Conservation (phyloP, 805 yeast genomes). For the Candida odintsovae region DNA sequence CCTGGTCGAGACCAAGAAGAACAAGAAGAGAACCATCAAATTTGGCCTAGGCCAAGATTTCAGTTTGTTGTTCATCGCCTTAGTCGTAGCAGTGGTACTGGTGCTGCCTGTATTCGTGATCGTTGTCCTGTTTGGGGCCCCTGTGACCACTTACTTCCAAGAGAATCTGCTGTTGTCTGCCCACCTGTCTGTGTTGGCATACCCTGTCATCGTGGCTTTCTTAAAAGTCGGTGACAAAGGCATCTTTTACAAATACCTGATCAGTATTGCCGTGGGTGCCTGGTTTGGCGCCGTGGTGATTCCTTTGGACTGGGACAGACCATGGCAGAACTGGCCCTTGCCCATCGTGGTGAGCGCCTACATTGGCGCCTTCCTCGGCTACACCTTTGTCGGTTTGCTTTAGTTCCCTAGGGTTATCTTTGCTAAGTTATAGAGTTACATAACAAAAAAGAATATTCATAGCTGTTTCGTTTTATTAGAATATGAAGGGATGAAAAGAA, state of each 20-base stretch:
- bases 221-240: conserved; percentile 36
- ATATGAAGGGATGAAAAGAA: neutral
- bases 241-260: conserved; percentile 27
- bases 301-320: conserved; percentile 96
- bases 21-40: neutral
- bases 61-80: conserved; percentile 7
- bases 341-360: conserved; percentile 79
- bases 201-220: conserved; percentile 62
- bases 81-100: conserved; percentile 12
- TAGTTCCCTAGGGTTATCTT: conserved; percentile 5
- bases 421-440: neutral
- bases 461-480: neutral
- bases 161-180: conserved; percentile 58
- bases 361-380: conserved; percentile 64
- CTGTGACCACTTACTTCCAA: conserved; percentile 43
- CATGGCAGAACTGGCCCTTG: conserved; percentile 96
- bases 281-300: conserved; percentile 95
- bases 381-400: conserved; percentile 32
- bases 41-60: neutral
- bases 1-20: conserved; percentile 3
- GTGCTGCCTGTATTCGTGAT: conserved; percentile 27
- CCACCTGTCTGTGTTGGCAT: conserved; percentile 54
- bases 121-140: conserved; percentile 75
- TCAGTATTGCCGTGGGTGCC: conserved; percentile 49
- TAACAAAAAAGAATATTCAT: neutral